Percentiles rank a stretch among this genome's conserved stretches.
These are phyloP conservation scores for Phytopythium delawarense DNA, from an alignment of 352 stramenopile species.

Conservation along the genomic window DNA sequence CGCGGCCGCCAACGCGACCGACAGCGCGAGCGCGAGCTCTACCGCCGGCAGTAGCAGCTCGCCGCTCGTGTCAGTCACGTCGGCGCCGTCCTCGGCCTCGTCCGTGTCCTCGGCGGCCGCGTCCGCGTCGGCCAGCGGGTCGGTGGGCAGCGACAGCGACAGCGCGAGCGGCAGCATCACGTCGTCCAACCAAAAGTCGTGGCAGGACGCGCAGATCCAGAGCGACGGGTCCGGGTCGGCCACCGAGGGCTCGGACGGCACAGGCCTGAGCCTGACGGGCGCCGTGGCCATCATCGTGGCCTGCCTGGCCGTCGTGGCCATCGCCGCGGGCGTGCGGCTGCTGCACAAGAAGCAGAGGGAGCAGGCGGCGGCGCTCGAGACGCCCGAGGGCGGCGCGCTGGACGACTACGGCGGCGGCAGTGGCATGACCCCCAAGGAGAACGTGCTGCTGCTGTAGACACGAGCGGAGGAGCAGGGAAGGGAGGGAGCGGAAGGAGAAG, in stretches of 20 bases:
- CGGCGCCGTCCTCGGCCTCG: constrained; percentile 11
- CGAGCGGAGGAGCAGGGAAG: background rate
- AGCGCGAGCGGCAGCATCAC: constrained; percentile 5
- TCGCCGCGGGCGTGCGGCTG: constrained; percentile 61
- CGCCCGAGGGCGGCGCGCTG: constrained; percentile 26
- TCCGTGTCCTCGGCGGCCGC: background rate
- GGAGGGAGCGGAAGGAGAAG: background rate
- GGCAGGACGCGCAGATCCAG: constrained; percentile 29
- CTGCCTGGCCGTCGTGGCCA: constrained; percentile 66
- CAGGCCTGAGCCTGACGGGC: constrained; percentile 26
- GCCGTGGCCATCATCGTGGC: constrained; percentile 64
- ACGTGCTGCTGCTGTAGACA: constrained; percentile 74
- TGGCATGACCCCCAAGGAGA: constrained; percentile 78
- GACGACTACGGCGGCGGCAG: constrained; percentile 58
- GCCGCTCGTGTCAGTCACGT: background rate
- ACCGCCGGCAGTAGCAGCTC: constrained; percentile 4
- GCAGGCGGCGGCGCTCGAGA: constrained; percentile 51
- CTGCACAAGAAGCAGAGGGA: constrained; percentile 46
- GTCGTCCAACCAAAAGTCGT: constrained; percentile 22
- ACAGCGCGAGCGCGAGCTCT: constrained; percentile 2
- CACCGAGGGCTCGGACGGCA: background rate
- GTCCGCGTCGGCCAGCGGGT: background rate
- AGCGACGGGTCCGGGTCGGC: constrained; percentile 14
- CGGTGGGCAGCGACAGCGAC: background rate
- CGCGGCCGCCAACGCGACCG: constrained; percentile 10